These are phyloP conservation scores for Thalassia testudinum DNA, from an alignment of 116 monocot species.

Conservation along the genomic window DNA sequence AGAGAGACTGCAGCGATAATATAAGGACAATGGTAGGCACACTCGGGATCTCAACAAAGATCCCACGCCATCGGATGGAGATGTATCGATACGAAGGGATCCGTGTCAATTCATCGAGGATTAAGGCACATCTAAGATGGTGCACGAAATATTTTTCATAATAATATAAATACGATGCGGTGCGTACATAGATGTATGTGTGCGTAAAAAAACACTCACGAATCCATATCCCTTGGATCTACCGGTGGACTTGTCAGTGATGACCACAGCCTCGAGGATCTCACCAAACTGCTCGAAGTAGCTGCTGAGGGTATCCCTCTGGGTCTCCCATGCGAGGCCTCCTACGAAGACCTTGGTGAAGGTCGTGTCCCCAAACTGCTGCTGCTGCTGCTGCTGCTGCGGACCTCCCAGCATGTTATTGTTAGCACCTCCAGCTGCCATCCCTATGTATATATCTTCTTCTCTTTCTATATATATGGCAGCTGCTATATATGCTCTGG, in stretches of 20 bases:
- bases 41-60: not conserved
- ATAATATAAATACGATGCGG: too few relatives aligned
- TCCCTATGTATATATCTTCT: too few relatives aligned
- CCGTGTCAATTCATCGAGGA: too few relatives aligned
- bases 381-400: too few relatives aligned
- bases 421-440: too few relatives aligned
- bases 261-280: slow-evolving; percentile 16
- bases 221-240: slow-evolving; percentile 17
- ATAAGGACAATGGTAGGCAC: not conserved
- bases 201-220: not conserved
- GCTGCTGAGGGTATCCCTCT: slow-evolving; percentile 7
- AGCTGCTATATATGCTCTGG: too few relatives aligned
- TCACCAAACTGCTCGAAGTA: slow-evolving; percentile 22
- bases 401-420: too few relatives aligned
- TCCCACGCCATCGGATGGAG: not conserved
- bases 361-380: slow-evolving; percentile 10
- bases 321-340: slow-evolving; percentile 15
- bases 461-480: too few relatives aligned
- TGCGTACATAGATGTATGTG: too few relatives aligned
- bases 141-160: too few relatives aligned
- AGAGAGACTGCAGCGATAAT: not conserved
- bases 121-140: too few relatives aligned
- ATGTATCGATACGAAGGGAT: too few relatives aligned
- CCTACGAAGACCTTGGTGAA: slow-evolving; percentile 20
- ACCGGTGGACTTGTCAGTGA: slow-evolving; percentile 9